phyloP scores from a whole-genome alignment of 2,329 filamentous ascomycete species.

The Colletotrichum sp. region DNA sequence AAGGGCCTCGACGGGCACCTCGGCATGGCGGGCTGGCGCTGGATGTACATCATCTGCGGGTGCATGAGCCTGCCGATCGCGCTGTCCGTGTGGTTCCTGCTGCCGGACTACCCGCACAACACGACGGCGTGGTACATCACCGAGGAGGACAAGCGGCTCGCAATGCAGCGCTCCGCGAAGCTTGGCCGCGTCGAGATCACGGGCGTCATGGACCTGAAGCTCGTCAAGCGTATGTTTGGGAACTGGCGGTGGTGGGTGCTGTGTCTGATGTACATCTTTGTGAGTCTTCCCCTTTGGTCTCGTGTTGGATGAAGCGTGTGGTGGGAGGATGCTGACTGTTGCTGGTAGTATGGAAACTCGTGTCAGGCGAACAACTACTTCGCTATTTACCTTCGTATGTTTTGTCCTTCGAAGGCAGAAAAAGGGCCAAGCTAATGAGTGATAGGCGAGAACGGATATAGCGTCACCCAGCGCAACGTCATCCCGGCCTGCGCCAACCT shows the following conservation, averaged over 20 bases:
- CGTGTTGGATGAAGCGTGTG: not conserved
- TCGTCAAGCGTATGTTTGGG: conserved; percentile 28
- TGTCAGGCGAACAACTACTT: conserved; percentile 6
- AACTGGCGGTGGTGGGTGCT: conserved; percentile 33
- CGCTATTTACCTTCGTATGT: not conserved
- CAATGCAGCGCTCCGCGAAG: conserved; percentile 25
- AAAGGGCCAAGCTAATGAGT: not conserved
- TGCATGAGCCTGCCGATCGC: conserved; percentile 34
- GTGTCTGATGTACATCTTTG: conserved; percentile 29
- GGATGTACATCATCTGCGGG: conserved; percentile 28
- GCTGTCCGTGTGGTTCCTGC: conserved; percentile 28
- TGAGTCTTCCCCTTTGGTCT: conserved; percentile 25
- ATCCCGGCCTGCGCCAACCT: conserved; percentile 11
- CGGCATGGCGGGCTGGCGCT: conserved; percentile 36
- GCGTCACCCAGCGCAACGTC: conserved; percentile 10
- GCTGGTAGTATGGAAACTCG: not conserved
- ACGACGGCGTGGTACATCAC: conserved; percentile 29
- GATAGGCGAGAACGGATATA: not conserved
- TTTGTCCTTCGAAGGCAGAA: rapidly evolving
- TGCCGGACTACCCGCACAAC: conserved; percentile 31
- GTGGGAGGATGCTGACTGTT: not conserved
- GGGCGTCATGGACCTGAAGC: conserved; percentile 24
- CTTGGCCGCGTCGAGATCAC: conserved; percentile 29
- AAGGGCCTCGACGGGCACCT: conserved; percentile 30
- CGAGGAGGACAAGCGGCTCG: conserved; percentile 26